phyloP scores from a whole-genome alignment of 345 rosid genomes.

The Mercurialis annua region DNA sequence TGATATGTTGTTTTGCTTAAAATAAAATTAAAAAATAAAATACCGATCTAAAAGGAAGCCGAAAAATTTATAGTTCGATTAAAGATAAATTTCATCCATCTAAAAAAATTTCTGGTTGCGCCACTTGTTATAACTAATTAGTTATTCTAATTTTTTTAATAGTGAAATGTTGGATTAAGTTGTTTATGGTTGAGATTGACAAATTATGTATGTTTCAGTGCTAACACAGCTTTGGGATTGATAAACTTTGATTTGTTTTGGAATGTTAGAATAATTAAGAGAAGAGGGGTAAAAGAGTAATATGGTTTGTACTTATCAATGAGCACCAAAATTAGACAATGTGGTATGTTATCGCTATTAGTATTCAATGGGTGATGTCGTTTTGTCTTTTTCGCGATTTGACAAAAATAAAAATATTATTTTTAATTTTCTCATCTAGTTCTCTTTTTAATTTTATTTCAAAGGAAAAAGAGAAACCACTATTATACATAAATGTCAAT shows the following conservation, averaged over 20 bases:
- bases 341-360: slow-evolving; percentile 2
- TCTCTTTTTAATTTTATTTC: too few species aligned
- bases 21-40: too few species aligned
- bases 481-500: too few species aligned
- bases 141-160: not conserved
- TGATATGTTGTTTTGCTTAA: too few species aligned
- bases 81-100: too few species aligned
- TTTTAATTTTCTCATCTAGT: not conserved
- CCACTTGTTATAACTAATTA: too few species aligned
- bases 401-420: not conserved
- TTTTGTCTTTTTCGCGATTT: slow-evolving; percentile 1
- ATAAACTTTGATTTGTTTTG: slow-evolving; percentile 1
- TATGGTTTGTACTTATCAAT: slow-evolving; percentile 11
- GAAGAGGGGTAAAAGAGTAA: slow-evolving; percentile 1
- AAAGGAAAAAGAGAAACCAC: too few species aligned
- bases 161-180: slow-evolving; percentile 12
- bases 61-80: too few species aligned
- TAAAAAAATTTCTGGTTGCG: too few species aligned
- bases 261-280: not conserved
- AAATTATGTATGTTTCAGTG: slow-evolving; percentile 17
- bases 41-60: too few species aligned
- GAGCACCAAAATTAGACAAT: slow-evolving; percentile 14
- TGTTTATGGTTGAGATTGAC: slow-evolving; percentile 16
- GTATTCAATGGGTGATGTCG: not conserved
- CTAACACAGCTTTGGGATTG: slow-evolving; percentile 29